Conservation (phyloP, 805 yeast species). For the Jamesozyma jinghongensis region DNA sequence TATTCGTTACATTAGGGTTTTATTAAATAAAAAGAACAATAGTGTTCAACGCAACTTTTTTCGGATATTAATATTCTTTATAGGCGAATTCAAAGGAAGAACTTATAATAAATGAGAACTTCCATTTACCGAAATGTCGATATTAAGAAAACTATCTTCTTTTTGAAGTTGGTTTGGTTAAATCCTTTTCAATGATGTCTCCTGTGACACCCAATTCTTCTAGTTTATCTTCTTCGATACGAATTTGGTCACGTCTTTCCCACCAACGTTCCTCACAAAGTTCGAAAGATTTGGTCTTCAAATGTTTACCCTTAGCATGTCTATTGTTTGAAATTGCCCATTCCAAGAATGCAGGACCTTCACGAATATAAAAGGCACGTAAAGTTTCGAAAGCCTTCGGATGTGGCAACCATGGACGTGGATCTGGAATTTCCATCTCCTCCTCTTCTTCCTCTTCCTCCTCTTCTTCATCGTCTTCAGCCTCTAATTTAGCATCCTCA, state of each 20-base stretch:
- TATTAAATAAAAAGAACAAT: too few species aligned
- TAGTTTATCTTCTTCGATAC: conserved; percentile 76
- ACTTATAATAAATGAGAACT: too few species aligned
- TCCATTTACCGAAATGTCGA: too few species aligned
- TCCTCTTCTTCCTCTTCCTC: conserved; percentile 63
- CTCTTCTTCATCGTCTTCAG: conserved; percentile 44
- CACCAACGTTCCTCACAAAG: conserved; percentile 94
- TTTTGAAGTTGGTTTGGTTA: conserved; percentile 42
- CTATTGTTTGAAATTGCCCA: conserved; percentile 88
- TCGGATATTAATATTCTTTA: too few species aligned
- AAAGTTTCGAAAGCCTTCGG: conserved; percentile 88
- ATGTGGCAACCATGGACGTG: conserved; percentile 94
- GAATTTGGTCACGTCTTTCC: conserved; percentile 93
- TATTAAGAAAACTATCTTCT: conserved; percentile 33
- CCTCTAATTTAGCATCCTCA: conserved; percentile 35
- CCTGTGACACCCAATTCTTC: conserved; percentile 91
- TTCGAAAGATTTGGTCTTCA: conserved; percentile 83
- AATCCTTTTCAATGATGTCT: conserved; percentile 71
- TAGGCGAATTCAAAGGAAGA: too few species aligned
- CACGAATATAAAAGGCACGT: conserved; percentile 75
- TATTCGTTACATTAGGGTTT: too few species aligned
- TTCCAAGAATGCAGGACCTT: conserved; percentile 78
- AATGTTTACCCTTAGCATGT: conserved; percentile 80
- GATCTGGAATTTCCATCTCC: conserved; percentile 73
- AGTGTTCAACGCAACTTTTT: too few species aligned